A percentile compares a stretch with the other conserved stretches of the same genome.
phyloP scores from a whole-genome alignment of 2,329 filamentous ascomycete species.

The Xylariaceae sp. region DNA sequence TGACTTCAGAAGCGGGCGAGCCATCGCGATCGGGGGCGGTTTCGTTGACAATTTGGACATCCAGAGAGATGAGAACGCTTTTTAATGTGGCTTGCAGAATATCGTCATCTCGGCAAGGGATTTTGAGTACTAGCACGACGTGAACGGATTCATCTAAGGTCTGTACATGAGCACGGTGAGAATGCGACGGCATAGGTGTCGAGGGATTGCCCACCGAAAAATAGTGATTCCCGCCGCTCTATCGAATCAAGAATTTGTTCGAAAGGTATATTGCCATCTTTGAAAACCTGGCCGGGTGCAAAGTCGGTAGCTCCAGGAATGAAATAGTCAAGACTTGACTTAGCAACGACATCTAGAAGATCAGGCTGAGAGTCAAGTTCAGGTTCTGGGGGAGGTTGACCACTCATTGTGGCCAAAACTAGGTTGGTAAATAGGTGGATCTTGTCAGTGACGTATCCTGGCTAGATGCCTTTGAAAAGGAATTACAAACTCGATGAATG shows the following conservation, averaged over 20 bases:
- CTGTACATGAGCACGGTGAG: slow-evolving; percentile 45
- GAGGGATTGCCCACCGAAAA: slow-evolving; percentile 57
- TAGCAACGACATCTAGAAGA: slow-evolving; percentile 46
- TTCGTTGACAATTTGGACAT: slow-evolving; percentile 59
- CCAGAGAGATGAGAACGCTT: slow-evolving; percentile 59
- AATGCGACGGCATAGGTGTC: slow-evolving; percentile 29
- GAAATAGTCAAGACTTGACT: slow-evolving; percentile 55
- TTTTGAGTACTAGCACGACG: slow-evolving; percentile 62
- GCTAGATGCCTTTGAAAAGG: not conserved
- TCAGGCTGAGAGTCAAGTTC: slow-evolving; percentile 26
- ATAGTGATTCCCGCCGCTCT: slow-evolving; percentile 57
- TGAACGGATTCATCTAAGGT: slow-evolving; percentile 66
- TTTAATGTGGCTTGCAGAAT: slow-evolving; percentile 54
- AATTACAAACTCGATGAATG: not conserved
- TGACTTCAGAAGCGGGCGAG: slow-evolving; percentile 49
- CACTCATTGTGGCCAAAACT: slow-evolving; percentile 24
- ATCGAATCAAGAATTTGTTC: slow-evolving; percentile 51
- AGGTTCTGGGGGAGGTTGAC: slow-evolving; percentile 29
- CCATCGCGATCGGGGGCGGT: slow-evolving; percentile 43
- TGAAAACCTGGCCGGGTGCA: slow-evolving; percentile 48
- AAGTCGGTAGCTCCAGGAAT: slow-evolving; percentile 53
- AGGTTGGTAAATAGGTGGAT: not conserved
- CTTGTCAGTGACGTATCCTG: not conserved
- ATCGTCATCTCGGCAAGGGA: slow-evolving; percentile 53
- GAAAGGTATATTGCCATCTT: slow-evolving; percentile 37